These are phyloP conservation scores for Fomes fomentarius DNA, from an alignment of 1,284 basidiomycete genomes.

Conservation along the genomic window DNA sequence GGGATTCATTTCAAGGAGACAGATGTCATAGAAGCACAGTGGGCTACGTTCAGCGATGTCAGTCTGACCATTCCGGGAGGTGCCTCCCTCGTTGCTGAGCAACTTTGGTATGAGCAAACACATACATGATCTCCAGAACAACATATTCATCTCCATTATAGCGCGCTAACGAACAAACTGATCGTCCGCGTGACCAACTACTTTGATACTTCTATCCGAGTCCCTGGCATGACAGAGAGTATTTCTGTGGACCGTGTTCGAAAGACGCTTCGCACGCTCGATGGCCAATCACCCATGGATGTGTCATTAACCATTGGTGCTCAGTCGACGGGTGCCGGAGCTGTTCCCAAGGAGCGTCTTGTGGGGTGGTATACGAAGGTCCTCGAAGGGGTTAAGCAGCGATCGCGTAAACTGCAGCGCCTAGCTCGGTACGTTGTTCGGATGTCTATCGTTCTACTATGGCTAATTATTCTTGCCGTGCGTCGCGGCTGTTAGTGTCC, in stretches of 20 bases:
- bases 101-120: slow-evolving; percentile 72
- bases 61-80: slow-evolving; percentile 90
- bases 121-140: background rate
- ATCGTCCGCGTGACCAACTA: slow-evolving; percentile 91
- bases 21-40: slow-evolving; percentile 95
- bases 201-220: slow-evolving; percentile 91
- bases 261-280: slow-evolving; percentile 17
- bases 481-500: slow-evolving; percentile 50
- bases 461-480: background rate
- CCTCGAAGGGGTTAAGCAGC: slow-evolving; percentile 89
- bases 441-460: background rate
- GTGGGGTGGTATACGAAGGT: slow-evolving; percentile 92
- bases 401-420: slow-evolving; percentile 93
- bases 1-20: slow-evolving; percentile 98
- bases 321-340: slow-evolving; percentile 23
- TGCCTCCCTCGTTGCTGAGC: slow-evolving; percentile 91
- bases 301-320: slow-evolving; percentile 29
- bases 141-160: slow-evolving; percentile 30
- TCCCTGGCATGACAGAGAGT: slow-evolving; percentile 51
- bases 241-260: slow-evolving; percentile 19
- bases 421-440: slow-evolving; percentile 73
- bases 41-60: slow-evolving; percentile 94
- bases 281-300: slow-evolving; percentile 20
- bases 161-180: slow-evolving; percentile 87
- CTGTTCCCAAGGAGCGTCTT: slow-evolving; percentile 83